Percentiles rank a stretch among this genome's conserved stretches.
Conservation (phyloP, 2,329 filamentous ascomycete genomes). For the Cercospora sp. region DNA sequence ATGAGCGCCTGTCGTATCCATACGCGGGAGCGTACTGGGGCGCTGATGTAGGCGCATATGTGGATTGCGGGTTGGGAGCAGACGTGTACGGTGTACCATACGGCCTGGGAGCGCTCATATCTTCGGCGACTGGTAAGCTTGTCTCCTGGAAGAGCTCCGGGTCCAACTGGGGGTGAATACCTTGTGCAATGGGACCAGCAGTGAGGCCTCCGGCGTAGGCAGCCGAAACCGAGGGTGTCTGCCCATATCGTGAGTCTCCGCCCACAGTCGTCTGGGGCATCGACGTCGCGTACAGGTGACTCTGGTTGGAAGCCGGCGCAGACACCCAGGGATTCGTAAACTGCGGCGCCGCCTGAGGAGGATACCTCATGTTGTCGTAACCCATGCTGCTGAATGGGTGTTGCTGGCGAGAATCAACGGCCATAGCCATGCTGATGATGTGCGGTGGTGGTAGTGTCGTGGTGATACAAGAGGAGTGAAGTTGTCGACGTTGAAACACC, state of each 20-base stretch:
- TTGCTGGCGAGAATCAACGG: slow-evolving; percentile 77
- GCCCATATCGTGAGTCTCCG: slow-evolving; percentile 47
- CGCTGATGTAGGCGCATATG: slow-evolving; percentile 66
- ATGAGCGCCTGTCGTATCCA: slow-evolving; percentile 68
- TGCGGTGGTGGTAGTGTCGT: slow-evolving; percentile 19
- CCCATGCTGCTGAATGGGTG: slow-evolving; percentile 70
- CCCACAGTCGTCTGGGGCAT: slow-evolving; percentile 61
- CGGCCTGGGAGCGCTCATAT: slow-evolving; percentile 68
- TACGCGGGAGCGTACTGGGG: slow-evolving; percentile 68
- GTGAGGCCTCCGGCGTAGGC: slow-evolving; percentile 65
- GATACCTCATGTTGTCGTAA: slow-evolving; percentile 78
- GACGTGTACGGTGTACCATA: slow-evolving; percentile 70
- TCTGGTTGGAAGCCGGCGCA: slow-evolving; percentile 55
- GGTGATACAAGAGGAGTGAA: slow-evolving; percentile 22
- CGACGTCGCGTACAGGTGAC: slow-evolving; percentile 65
- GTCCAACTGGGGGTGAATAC: slow-evolving; percentile 62
- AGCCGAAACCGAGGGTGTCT: slow-evolving; percentile 35
- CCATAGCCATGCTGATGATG: slow-evolving; percentile 75
- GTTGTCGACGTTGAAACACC: slow-evolving; percentile 26
- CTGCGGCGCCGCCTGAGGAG: slow-evolving; percentile 57
- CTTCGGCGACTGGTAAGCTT: slow-evolving; percentile 69
- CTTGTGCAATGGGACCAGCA: slow-evolving; percentile 68
- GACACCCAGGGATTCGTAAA: slow-evolving; percentile 90
- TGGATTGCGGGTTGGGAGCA: slow-evolving; percentile 66
- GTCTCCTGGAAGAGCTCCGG: slow-evolving; percentile 59